Base-by-base conservation (phyloP, 1,139 yeast species). In the Pichia sp. region DNA sequence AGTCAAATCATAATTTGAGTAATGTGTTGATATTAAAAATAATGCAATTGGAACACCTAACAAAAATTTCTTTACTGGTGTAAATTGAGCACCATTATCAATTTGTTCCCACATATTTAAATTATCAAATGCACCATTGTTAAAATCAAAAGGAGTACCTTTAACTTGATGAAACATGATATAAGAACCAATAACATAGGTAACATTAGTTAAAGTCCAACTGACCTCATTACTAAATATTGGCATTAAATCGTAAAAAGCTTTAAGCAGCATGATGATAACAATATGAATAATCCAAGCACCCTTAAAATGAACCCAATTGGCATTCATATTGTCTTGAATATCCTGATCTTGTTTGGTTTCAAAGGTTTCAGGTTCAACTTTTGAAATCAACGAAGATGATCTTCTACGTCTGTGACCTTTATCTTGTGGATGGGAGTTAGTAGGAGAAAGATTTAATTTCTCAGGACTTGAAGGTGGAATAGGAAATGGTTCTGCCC, bases 101-200 rank as follows among this genome's bases (percentile, higher is more conserved):
- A 92, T 83, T 66, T 92, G 98, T 66, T 92, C 98, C 98, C 98
- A 92, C 97, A 92, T 87, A 28, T 97, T 92, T 57, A 92, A 74
- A 60, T 87, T 83, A 63, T 92, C 98, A 65, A 85, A 92, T 0
- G 97, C 97, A 37, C 98, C 98, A 34, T 87, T 83, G 62, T 90
- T 92, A 69, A 90, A 89, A 56, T 92, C 98, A 64, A 92, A 92
- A 1, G 98, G 98, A 3, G 95, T 87, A 30, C 98, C 98, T 60
- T 90, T 92, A 42, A 92, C 87, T 63, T 87, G 85, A 65, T 92
- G 98, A 64, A 92, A 92, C 97, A 92, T 92, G 54, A 92, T 79
- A 62, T 89, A 90, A 3, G 95, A 83, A 3, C 97, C 97, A 53
- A 86, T 77, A 49, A 86, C 92, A 62, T 92, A 92, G 6, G 95